Conservation (phyloP, 306 rosid genomes). For the Phaseolus lunatus region DNA sequence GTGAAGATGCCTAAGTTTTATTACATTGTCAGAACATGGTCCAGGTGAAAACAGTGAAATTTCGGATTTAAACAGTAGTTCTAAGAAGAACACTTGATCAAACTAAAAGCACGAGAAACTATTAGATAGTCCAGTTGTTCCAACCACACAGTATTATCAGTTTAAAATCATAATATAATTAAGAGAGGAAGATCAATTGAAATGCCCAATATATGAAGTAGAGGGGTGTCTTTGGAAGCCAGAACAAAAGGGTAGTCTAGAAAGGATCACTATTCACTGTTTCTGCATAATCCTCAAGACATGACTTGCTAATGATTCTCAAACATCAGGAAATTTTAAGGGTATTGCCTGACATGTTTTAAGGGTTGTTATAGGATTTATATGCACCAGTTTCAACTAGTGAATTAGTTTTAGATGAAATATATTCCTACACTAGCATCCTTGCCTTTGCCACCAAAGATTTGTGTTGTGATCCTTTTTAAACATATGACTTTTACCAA, state of each 20-base stretch:
- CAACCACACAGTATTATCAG: too few relatives aligned
- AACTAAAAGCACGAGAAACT: too few relatives aligned
- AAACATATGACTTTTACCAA: neutral
- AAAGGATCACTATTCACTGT: neutral
- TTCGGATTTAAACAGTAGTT: neutral
- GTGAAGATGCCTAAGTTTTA: neutral
- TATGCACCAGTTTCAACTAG: neutral
- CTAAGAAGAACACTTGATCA: neutral
- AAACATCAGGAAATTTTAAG: neutral
- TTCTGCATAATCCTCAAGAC: neutral
- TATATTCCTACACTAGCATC: neutral
- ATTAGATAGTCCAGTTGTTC: too few relatives aligned
- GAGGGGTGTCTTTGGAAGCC: neutral
- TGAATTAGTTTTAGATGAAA: neutral
- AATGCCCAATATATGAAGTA: conserved; percentile 4
- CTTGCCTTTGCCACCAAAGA: conserved; percentile 5
- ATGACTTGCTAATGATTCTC: neutral
- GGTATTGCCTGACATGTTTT: neutral
- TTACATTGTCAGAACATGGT: neutral
- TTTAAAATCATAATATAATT: neutral
- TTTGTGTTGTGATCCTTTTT: neutral
- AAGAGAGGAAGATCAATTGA: neutral
- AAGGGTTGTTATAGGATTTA: neutral
- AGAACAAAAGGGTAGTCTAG: neutral
- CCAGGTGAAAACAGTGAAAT: neutral